These are phyloP conservation scores for Coniochaeta sp. DNA, from an alignment of 2,329 filamentous ascomycete species.

Conservation along the genomic window DNA sequence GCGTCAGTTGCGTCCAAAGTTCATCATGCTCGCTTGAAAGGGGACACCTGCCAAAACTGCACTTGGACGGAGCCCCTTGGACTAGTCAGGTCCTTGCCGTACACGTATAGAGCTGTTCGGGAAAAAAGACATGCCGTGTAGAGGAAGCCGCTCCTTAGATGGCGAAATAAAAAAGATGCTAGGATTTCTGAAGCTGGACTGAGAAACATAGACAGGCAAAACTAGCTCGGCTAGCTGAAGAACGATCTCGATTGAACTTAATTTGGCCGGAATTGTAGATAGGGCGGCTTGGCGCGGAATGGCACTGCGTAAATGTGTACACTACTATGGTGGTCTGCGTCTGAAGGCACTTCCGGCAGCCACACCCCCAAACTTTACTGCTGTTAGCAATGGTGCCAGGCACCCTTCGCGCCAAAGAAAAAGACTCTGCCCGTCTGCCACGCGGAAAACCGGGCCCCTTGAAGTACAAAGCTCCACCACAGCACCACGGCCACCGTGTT, in stretches of 20 bases:
- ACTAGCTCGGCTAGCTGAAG: not conserved
- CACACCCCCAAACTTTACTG: not conserved
- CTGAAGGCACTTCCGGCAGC: no score
- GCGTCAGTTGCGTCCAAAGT: not conserved
- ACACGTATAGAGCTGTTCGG: no score
- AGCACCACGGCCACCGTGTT: not conserved
- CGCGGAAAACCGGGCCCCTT: not conserved
- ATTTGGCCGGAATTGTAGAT: not conserved
- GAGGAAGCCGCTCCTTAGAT: no score
- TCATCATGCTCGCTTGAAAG: not conserved
- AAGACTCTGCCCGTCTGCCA: not conserved
- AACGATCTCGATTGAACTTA: not conserved
- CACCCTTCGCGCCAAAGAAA: no score
- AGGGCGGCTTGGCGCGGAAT: not conserved
- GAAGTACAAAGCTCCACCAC: not conserved
- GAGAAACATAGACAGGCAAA: not conserved
- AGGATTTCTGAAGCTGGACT: not conserved
- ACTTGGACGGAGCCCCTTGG: no score
- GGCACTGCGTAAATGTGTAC: no score
- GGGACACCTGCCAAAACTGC: not conserved
- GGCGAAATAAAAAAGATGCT: not conserved
- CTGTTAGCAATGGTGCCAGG: no score
- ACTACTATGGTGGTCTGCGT: no score
- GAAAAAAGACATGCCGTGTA: no score
- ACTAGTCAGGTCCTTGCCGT: no score